Base-by-base conservation (phyloP, 108 stramenopile species). In the Seminavis robusta region DNA sequence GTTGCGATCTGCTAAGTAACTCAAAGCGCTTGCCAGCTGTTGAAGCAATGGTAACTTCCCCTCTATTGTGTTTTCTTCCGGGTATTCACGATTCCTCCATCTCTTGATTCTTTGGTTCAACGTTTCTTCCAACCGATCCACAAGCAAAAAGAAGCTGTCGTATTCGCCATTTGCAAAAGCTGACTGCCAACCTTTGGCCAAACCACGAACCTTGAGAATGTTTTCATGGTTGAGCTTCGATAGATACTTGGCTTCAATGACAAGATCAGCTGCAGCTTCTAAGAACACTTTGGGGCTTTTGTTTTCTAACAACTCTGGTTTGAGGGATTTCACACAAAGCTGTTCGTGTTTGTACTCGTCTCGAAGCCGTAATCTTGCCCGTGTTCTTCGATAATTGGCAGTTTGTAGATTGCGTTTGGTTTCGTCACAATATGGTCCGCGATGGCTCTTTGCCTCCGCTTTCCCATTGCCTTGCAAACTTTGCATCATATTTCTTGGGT, bases 91-190 rank as follows among this genome's bases (percentile, higher is more conserved):
- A n/a, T n/a, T 29, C 4, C 57, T 13, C 71, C 71, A 73, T 49
- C 50, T 46, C 1, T 42, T 29, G 0, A 85, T 72, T 32, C 72
- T 42, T 3, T 69, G 45, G 11, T 31, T 54, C 16, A 85, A 58
- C 1, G 70, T 77, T 10, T 69, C 74, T 33, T 37, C 23, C 34
- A 85, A 52, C 1, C 64, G 71, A 56, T 85, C 84, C 44, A 85
- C 40, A 20, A 79, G 51, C 7, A 85, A 45, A 55, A 81, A 85
- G 62, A 69, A 85, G 4, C 71, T 59, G 15, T 34, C 63, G 26
- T 52, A 44, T 1, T 61, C 53, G 38, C 37, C 46, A 53, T 38
- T 63, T 0, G 62, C 52, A 26, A 63, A 23, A 0, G 61, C 52
- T 11, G 63, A 38, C 32, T 26, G 8, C 4, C 28, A 30, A 1